Base-by-base conservation (phyloP, 2,329 filamentous ascomycete species). In the Phyllosticta citrichinensis region DNA sequence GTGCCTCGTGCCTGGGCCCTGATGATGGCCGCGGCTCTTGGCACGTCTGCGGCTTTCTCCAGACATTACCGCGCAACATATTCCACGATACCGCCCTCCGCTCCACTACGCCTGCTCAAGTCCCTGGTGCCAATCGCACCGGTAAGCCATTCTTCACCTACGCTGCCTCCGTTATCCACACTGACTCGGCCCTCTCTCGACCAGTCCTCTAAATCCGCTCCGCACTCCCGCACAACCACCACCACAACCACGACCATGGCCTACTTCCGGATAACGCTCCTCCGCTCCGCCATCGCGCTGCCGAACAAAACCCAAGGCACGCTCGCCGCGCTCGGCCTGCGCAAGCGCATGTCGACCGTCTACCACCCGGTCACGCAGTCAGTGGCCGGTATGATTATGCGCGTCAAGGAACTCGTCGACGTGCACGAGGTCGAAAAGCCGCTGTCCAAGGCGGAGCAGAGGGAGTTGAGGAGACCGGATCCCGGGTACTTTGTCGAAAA, bases 191-290 rank as follows among this genome's bases (percentile, higher is more conserved):
- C 40, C n/a, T n/a, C 5, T n/a, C 55, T 55, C 17, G 6, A 5
- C 17, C 40, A 47, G 40, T 11, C n/a, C 40, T 47, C 40, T n/a
- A 19, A 17, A 58, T 58, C 47, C 52, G 30, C 9, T 14, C 58
- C n/a, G n/a, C 58, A 19, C 22, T 35, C 53, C 33, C 53, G 19
- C 35, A 20, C 52, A 9, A 52, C 40, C 47, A 27, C 25, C 25
- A 24, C 22, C 25, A 30, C 17, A n/a, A 3, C 55, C 5, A 6
- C 33, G 24, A 12, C 33, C 60, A 91, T 91, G 87, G 80, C 86
- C 62, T 96, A 83, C 81, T 97, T 97, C 81, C 87, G 89, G 72
- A 90, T 97, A 74, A 96, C 91, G 56, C 87, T 96, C 62, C 84
- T 94, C 76, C 89, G 92, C 71, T 92, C 88, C 62, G 87, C 88